Base-by-base conservation (phyloP, 192 early-diverging fungal genomes). In the Backusella australiensis region DNA sequence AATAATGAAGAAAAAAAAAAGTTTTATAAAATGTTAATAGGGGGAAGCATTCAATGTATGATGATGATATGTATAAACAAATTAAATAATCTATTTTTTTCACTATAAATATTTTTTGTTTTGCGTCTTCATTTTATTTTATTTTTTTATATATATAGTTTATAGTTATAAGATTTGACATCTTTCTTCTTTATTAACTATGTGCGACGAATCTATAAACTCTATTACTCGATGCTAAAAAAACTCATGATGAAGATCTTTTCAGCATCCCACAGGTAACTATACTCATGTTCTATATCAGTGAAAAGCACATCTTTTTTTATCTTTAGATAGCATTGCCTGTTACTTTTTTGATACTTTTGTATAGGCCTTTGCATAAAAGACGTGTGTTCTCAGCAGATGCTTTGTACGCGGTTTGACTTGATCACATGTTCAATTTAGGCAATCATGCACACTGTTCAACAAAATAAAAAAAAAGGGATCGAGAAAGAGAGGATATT, bases 341-440 rank as follows among this genome's bases (percentile, higher is more conserved):
- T 46, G 5, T 46, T 46, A 29, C 19, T 46, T 19, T 49, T n/a
- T 19, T 49, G 6, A n/a, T 49, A 19, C 17, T 49, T 17, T 19
- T 49, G 46, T 49, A 49, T 19, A 44, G 11, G 15, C 14, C 11
- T 44, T 17, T 44, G 12, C 2, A 17, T 12, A 49, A 49, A 19
- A 49, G 46, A 56, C 23, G 53, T 56, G 53, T 56, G 53, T 56
- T 49, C 53, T 56, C 53, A 56, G 53, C 53, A 59, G 53, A 59
- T 26, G 7, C 53, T 11, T 59, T 59, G 53, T 59, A 4, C 21
- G 26, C n/a, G 23, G 53, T 59, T 59, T 59, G 23, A 59, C 53
- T 59, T 23, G 26, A 21, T 69, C 67, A 69, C 36, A 69, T 69
- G 67, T 34, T 38, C 36, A n/a, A 21, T 69, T 69, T 69, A 69